These are phyloP conservation scores for Trichoderma sp. DNA, from an alignment of 2,329 filamentous ascomycete species.

Conservation along the genomic window DNA sequence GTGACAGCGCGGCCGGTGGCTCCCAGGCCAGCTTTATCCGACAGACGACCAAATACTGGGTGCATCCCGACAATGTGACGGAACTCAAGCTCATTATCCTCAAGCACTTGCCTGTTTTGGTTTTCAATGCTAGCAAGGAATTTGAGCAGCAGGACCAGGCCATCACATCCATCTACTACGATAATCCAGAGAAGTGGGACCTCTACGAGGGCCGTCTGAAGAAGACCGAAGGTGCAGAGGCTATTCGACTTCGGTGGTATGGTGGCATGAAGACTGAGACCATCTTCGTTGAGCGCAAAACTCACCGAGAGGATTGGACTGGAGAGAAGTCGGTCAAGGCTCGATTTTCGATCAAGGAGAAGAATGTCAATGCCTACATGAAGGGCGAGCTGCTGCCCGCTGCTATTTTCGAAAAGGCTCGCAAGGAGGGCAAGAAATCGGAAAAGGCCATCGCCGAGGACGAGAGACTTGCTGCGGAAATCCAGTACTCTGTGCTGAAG, in stretches of 20 bases:
- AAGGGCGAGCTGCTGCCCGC: conserved; percentile 79
- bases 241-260: conserved; percentile 95
- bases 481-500: conserved; percentile 90
- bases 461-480: conserved; percentile 83
- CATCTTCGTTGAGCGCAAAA: conserved; percentile 97
- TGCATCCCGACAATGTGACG: conserved; percentile 96
- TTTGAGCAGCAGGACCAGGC: conserved; percentile 88
- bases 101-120: conserved; percentile 93
- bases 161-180: conserved; percentile 98
- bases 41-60: conserved; percentile 99
- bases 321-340: conserved; percentile 99
- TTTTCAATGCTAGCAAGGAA: conserved; percentile 97
- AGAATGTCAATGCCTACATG: conserved; percentile 92
- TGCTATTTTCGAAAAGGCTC: conserved; percentile 92
- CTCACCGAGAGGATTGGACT: conserved; percentile 98
- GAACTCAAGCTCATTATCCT: conserved; percentile 97
- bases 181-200: conserved; percentile 92
- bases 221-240: conserved; percentile 97
- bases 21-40: conserved; percentile 93
- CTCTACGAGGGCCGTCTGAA: conserved; percentile 91
- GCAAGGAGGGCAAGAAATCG: conserved; percentile 91
- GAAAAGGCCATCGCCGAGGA: conserved; percentile 88
- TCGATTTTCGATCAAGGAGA: conserved; percentile 92
- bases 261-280: conserved; percentile 93
- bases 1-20: conserved; percentile 87